Conservation (phyloP, 768 basidiomycete species). For the Leccinum rimulosum region DNA sequence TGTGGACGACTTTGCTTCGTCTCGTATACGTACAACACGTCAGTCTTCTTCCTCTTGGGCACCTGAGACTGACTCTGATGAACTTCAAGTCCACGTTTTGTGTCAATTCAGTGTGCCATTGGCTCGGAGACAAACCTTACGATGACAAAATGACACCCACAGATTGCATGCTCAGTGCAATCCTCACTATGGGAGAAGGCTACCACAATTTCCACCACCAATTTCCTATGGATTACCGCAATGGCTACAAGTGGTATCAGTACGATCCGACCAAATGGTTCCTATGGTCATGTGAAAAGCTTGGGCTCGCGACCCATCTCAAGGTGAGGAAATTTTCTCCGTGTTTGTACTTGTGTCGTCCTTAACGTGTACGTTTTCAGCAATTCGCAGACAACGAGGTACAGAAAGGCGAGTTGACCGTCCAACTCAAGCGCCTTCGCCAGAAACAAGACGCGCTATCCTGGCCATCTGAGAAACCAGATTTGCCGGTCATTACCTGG, state of each 20-base stretch:
- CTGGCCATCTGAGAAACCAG: constrained; percentile 73
- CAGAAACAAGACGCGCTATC: constrained; percentile 68
- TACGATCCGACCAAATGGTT: constrained; percentile 93
- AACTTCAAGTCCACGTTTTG: constrained; percentile 77
- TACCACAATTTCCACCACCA: constrained; percentile 97
- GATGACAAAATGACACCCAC: constrained; percentile 92
- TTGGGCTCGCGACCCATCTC: constrained; percentile 52
- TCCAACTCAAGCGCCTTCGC: constrained; percentile 83
- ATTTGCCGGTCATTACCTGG: constrained; percentile 82
- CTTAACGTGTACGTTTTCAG: constrained; percentile 31
- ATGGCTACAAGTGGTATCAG: constrained; percentile 84
- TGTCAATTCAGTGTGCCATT: constrained; percentile 92
- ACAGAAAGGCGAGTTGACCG: constrained; percentile 82
- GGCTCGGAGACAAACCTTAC: constrained; percentile 86
- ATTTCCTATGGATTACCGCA: constrained; percentile 96
- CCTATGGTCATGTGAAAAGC: constrained; percentile 43
- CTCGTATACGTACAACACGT: constrained; percentile 83
- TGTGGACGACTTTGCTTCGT: constrained; percentile 42
- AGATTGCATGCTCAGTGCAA: constrained; percentile 81
- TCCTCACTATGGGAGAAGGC: constrained; percentile 88
- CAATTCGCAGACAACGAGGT: constrained; percentile 56
- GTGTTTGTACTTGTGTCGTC: neutral
- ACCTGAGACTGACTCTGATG: neutral
- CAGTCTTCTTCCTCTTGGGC: constrained; percentile 28
- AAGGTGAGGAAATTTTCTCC: constrained; percentile 34